Conservation (phyloP, 257 asterid species). For the Rubia yunnanensis region DNA sequence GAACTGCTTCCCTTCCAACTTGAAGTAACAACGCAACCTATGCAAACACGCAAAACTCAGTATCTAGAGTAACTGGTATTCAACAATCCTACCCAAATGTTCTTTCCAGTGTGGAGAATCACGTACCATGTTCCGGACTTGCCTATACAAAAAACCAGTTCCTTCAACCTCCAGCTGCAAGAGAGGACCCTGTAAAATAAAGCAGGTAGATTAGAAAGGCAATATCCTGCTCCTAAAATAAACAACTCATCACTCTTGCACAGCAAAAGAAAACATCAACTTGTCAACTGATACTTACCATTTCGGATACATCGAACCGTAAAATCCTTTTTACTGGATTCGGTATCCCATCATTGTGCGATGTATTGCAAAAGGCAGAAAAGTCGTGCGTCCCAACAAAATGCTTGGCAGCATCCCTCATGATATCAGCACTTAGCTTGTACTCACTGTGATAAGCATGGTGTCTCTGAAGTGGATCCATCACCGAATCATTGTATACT, state of each 20-base stretch:
- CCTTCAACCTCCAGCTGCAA: constrained; percentile 92
- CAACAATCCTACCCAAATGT: too few relatives aligned
- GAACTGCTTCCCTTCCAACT: constrained; percentile 82
- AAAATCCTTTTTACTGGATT: constrained; percentile 65
- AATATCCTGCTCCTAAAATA: neutral
- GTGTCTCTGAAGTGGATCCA: constrained; percentile 82
- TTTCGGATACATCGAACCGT: constrained; percentile 64
- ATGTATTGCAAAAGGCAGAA: constrained; percentile 74
- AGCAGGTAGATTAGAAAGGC: too few relatives aligned
- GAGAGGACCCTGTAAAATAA: constrained; percentile 73
- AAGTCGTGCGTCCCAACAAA: constrained; percentile 75
- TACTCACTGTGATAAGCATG: constrained; percentile 61
- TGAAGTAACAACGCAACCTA: constrained; percentile 87
- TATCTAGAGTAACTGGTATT: too few relatives aligned
- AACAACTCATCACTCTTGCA: constrained; percentile 1
- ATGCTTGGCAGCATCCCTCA: constrained; percentile 70
- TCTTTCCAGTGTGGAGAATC: too few relatives aligned
- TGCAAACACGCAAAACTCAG: neutral
- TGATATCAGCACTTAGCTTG: constrained; percentile 50
- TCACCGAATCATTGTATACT: constrained; percentile 51
- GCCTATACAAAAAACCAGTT: constrained; percentile 82
- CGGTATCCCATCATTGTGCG: constrained; percentile 56
- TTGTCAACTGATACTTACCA: constrained; percentile 55
- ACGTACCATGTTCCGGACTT: constrained; percentile 90
- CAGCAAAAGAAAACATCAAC: constrained; percentile 12